Base-by-base conservation (phyloP, 2,329 filamentous ascomycete genomes). In the Trichoderma atroviride region DNA sequence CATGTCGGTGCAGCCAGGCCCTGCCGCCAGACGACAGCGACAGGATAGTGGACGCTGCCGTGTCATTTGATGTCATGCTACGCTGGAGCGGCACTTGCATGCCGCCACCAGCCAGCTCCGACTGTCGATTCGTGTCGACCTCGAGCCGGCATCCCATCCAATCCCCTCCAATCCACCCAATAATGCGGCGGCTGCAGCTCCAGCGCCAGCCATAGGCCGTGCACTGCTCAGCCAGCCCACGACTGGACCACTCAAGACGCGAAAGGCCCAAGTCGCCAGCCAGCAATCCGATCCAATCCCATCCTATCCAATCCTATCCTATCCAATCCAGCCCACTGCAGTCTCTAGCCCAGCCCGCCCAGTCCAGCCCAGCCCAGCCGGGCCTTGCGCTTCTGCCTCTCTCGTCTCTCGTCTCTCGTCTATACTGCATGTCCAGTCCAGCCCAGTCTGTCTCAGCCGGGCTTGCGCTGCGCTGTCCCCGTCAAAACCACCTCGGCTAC, bases 401-500 rank as follows among this genome's bases (percentile, higher is more conserved):
- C 40, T 29, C 27, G 27, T 27, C 27, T 50, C 58, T 40, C 31
- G 58, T 40, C 50, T 4, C 33, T 35, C 33, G 33, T 35, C 10
- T 13, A 35, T n/a, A n/a, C n/a, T 35, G 10, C 11, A 35, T 35
- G 33, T 35, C 33, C 33, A 35, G 33, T 13, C 33, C 33, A 35
- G 33, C 4, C 33, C 35, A 64, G 33, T 24, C 33, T 35, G 50
- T 64, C 61, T 64, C 33, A 31, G 50, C 43, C 57, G 47, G 59
- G 59, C 59, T 60, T 68, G 37, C n/a, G 43, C 66, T 47, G n/a
- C 9, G 31, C 66, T 33, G n/a, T 16, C 64, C 33, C 65, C 47
- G 67, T 70, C 43, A 35, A 43, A 43, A 35, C 33, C 40, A 61
- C 66, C 69, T 76, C 73, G 74, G 72, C 75, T 76, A 75, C 64